These are phyloP conservation scores for Dendrostoma leiphaemia DNA, from an alignment of 2,329 filamentous ascomycete species.

Conservation along the genomic window DNA sequence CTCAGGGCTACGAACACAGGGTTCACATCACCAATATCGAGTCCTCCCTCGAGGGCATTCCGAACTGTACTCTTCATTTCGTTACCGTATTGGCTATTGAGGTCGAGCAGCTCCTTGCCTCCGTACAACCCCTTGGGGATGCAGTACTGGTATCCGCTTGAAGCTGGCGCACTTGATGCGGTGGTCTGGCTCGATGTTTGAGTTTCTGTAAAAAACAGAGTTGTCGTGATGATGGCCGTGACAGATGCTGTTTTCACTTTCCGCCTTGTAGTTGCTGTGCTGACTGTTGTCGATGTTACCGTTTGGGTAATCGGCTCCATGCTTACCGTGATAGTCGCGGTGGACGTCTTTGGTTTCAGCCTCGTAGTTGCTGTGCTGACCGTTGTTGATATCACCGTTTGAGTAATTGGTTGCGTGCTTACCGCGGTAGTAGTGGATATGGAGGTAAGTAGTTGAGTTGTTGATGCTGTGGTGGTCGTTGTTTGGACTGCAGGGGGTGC, in stretches of 20 bases:
- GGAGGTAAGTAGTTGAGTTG: background rate
- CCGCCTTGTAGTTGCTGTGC: background rate
- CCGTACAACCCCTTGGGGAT: background rate
- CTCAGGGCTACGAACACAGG: background rate
- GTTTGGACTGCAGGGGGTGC: background rate
- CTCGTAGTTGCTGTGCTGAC: background rate
- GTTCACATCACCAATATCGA: background rate
- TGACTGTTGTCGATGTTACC: too few relatives aligned
- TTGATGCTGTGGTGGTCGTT: background rate
- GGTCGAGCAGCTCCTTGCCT: constrained; percentile 4
- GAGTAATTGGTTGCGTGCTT: background rate
- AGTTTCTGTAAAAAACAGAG: background rate
- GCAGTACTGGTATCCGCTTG: constrained; percentile 2
- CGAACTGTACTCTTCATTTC: background rate
- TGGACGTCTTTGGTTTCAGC: background rate
- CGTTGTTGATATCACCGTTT: background rate
- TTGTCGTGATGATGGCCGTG: background rate
- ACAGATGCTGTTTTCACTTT: background rate
- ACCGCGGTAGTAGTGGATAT: background rate
- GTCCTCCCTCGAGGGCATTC: background rate
- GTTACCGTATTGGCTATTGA: constrained; percentile 8
- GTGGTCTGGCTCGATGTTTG: background rate
- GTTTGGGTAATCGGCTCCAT: background rate
- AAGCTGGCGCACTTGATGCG: background rate
- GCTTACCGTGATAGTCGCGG: background rate